Evolutionary conservation across 768 basidiomycete species (phyloP).

Genomic region (Collybiopsis confluens): DNA sequence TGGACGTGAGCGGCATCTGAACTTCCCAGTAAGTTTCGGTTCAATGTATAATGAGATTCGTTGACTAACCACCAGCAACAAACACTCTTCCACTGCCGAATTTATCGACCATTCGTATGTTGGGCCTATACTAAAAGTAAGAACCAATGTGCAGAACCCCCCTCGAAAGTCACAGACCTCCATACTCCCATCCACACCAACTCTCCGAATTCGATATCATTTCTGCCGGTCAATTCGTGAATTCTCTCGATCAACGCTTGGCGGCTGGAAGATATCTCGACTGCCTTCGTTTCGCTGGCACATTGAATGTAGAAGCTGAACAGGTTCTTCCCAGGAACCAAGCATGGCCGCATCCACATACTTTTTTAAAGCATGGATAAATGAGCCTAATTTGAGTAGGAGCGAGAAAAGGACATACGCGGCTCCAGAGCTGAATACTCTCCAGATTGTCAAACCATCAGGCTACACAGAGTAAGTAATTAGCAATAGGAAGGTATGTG

Average conservation of each 20-base stretch:
- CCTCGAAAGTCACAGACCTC: too few species aligned
- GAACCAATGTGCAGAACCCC: too few species aligned
- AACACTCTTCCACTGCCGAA: constrained; percentile 46
- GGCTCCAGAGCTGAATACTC: too few species aligned
- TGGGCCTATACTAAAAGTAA: constrained; percentile 28
- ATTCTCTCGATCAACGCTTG: constrained; percentile 26
- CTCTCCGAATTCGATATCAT: constrained; percentile 28
- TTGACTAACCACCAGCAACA: constrained; percentile 39
- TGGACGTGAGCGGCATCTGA: constrained; percentile 49
- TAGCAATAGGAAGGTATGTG: too few species aligned
- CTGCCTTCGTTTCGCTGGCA: background rate
- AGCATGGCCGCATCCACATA: constrained; percentile 5
- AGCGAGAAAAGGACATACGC: too few species aligned
- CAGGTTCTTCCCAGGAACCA: background rate
- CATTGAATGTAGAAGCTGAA: constrained; percentile 1
- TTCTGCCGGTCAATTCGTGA: constrained; percentile 20
- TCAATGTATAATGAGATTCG: too few species aligned
- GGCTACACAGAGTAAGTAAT: too few species aligned
- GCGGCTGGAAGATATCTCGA: too few species aligned
- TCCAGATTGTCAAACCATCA: too few species aligned
- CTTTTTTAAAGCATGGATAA: constrained; percentile 5
- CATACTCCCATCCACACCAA: too few species aligned
- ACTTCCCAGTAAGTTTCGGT: too few species aligned
- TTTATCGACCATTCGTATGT: constrained; percentile 50
- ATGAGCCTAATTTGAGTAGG: too few species aligned